Conservation (phyloP, 2,329 filamentous ascomycete species). For the Fusarium mexicanum region DNA sequence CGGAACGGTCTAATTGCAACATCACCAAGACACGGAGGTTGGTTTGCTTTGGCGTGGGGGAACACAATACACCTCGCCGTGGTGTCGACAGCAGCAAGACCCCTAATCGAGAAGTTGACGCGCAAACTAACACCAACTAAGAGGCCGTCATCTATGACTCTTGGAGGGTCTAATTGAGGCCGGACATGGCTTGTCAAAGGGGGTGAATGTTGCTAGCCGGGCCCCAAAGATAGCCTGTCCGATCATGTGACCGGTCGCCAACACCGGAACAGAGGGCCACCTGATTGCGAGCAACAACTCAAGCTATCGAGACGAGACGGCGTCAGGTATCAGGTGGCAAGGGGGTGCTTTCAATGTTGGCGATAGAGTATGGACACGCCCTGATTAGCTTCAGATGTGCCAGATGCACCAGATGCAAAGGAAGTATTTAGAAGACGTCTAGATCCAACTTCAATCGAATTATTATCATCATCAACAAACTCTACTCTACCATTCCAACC, state of each 20-base stretch:
- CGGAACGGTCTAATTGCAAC: conserved; percentile 26
- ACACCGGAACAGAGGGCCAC: conserved; percentile 23
- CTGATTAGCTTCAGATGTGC: conserved; percentile 28
- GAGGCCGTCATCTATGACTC: conserved; percentile 30
- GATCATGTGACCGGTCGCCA: conserved; percentile 29
- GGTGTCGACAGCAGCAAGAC: background rate
- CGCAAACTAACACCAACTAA: background rate
- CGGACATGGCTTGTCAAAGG: conserved; percentile 29
- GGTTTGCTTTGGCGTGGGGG: conserved; percentile 22
- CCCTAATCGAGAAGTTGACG: conserved; percentile 3
- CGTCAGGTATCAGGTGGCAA: conserved; percentile 36
- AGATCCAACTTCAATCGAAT: conserved; percentile 26
- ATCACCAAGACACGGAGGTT: conserved; percentile 8
- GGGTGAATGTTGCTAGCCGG: conserved; percentile 28
- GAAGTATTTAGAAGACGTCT: conserved; percentile 37
- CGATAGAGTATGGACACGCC: conserved; percentile 14
- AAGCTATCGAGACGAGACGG: conserved; percentile 22
- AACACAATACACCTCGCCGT: conserved; percentile 1
- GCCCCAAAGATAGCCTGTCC: conserved; percentile 28
- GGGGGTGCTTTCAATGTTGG: conserved; percentile 12
- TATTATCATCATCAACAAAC: conserved; percentile 27
- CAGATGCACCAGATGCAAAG: conserved; percentile 12
- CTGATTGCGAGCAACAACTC: conserved; percentile 36
- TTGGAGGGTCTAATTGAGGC: conserved; percentile 26
- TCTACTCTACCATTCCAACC: conserved; percentile 11